Evolutionary conservation across 345 rosid genomes (phyloP), one percentile per base, ranked within the genome.

Genomic region (Eucalyptus erythrocorys): DNA sequence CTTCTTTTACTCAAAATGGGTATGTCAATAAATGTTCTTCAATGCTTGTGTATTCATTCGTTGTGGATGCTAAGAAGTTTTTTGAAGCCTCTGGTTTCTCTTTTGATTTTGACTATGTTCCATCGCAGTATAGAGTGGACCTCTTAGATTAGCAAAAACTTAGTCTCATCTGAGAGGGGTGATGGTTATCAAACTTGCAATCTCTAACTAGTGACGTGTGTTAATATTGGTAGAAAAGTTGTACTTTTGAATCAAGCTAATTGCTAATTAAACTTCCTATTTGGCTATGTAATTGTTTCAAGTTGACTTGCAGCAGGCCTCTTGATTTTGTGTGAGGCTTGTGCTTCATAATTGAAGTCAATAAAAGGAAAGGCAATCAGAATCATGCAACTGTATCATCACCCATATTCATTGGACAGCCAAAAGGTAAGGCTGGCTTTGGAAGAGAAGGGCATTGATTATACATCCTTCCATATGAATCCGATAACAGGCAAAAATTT

Each of bases 361-460:
- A 64, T n/a, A n/a, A 64, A 64, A 64, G 21, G 82, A 19, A 71
- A 71, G 81, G 27, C 47, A 26, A 21, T 40, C 40, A 76, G 47
- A 76, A 76, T 86, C 90, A 96, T 97, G 99, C 99, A 96, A 92
- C 94, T 97, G 68, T 96, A 96, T 94, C 99, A 96, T 91, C 99
- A 97, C 91, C 99, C 98, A 11, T 96, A 88, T 89, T 96, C 99
- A 76, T 49, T 96, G 90, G 97, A 97, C 91, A 94, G 98, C 92
- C 99, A 96, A 93, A 96, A 94, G 91, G 98, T 96, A 87, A 93
- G 98, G 88, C 92, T 97, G 49, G 96, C 96, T 87, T 91, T 95
- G 93, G 99, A 97, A 92, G 99, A 97, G 94, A 96, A 95, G 92
- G 96, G 95, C 86, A 92, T 97, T 47, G 99, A 96, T 88, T 97